Conservation (phyloP, 2,329 filamentous ascomycete genomes). For the Cryphonectria naterciae region DNA sequence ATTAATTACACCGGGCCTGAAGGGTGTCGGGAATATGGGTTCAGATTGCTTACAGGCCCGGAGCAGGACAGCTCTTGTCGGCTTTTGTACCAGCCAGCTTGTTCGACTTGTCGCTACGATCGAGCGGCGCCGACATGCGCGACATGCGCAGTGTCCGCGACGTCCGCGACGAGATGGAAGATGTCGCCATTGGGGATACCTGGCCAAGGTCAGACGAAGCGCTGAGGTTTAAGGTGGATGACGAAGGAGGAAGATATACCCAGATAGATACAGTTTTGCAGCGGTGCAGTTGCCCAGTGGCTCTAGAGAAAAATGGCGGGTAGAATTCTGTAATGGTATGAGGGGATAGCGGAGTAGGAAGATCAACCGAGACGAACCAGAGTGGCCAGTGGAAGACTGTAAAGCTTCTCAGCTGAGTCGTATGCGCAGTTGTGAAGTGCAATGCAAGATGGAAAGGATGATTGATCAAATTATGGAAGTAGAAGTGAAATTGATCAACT, state of each 20-base stretch:
- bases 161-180: background rate
- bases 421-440: too few species aligned
- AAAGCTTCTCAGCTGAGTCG: too few species aligned
- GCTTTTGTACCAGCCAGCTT: background rate
- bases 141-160: background rate
- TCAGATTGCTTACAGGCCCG: background rate
- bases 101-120: background rate
- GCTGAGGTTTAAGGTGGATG: background rate
- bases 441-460: too few species aligned
- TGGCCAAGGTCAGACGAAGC: background rate
- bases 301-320: background rate
- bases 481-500: too few species aligned
- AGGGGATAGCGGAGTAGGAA: too few species aligned
- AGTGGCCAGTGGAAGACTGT: too few species aligned
- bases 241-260: background rate
- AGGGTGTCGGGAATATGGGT: background rate
- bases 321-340: too few species aligned
- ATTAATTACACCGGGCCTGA: background rate
- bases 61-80: background rate
- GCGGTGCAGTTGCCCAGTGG: background rate
- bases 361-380: too few species aligned
- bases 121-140: background rate
- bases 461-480: too few species aligned
- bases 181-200: background rate
- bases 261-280: background rate